Conservation (phyloP, 73 alveolate species). For the Paramecium sexaurelia region DNA sequence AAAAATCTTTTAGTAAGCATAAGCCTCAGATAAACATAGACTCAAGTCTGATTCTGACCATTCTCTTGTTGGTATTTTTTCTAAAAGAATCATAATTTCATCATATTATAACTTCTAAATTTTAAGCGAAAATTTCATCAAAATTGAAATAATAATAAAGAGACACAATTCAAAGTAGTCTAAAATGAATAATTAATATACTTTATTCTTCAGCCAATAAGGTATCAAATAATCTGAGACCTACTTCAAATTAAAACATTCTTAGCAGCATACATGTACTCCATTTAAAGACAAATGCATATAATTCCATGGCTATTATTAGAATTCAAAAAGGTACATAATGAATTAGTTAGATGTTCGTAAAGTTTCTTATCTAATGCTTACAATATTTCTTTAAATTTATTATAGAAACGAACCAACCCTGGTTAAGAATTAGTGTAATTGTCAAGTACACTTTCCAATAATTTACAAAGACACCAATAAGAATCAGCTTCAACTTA, state of each 20-base stretch:
- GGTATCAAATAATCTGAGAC: constrained; percentile 67
- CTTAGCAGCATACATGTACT: constrained; percentile 57
- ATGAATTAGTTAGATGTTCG: neutral
- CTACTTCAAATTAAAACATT: constrained; percentile 48
- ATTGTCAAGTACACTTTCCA: constrained; percentile 59
- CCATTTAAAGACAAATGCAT: constrained; percentile 61
- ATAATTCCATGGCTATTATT: constrained; percentile 43
- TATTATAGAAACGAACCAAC: constrained; percentile 36
- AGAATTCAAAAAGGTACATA: neutral
- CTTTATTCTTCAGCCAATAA: constrained; percentile 63
- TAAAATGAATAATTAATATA: neutral
- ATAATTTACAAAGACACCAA: constrained; percentile 64
- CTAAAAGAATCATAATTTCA: constrained; percentile 56
- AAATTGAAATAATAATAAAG: constrained; percentile 44
- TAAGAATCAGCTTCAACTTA: constrained; percentile 65
- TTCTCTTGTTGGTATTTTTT: constrained; percentile 59
- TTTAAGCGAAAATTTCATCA: constrained; percentile 55
- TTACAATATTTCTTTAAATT: constrained; percentile 25
- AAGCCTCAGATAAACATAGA: constrained; percentile 63
- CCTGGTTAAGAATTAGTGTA: constrained; percentile 64
- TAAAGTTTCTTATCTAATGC: constrained; percentile 35
- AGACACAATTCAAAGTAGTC: constrained; percentile 54
- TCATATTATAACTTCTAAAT: constrained; percentile 59
- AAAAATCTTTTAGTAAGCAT: constrained; percentile 52
- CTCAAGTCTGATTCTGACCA: constrained; percentile 64